Conservation (phyloP, 2,329 filamentous ascomycete genomes). For the Camptophora hylomeconis region DNA sequence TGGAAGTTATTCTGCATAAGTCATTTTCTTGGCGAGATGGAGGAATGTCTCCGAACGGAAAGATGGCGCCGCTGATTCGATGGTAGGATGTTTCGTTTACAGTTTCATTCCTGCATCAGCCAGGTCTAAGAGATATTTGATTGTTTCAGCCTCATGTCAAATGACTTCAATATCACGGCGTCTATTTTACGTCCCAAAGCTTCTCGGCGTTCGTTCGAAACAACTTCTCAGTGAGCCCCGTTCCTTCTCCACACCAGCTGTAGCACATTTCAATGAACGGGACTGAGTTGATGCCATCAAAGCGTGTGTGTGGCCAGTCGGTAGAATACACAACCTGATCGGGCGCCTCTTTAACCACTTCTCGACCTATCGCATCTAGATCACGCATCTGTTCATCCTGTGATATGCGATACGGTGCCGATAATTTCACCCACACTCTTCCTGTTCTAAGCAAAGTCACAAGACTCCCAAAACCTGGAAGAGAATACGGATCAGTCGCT, state of each 20-base stretch:
- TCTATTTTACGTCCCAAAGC: conserved; percentile 27
- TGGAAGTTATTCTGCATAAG: too few relatives aligned
- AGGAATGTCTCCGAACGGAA: too few relatives aligned
- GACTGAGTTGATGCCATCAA: conserved; percentile 42
- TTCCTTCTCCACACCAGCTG: conserved; percentile 31
- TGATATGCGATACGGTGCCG: conserved; percentile 44
- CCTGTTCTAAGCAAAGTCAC: conserved; percentile 31
- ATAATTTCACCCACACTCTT: conserved; percentile 43
- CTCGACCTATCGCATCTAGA: conserved; percentile 35
- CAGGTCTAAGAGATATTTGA: too few relatives aligned
- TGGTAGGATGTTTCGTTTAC: too few relatives aligned
- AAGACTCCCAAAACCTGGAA: conserved; percentile 39
- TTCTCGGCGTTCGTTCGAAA: conserved; percentile 45
- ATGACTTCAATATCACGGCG: conserved; percentile 1
- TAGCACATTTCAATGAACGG: conserved; percentile 43
- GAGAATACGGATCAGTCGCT: conserved; percentile 28
- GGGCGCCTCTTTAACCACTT: conserved; percentile 35
- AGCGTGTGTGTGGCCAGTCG: conserved; percentile 53
- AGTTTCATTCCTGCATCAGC: too few relatives aligned
- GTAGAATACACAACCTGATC: conserved; percentile 44
- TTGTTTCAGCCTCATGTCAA: too few relatives aligned
- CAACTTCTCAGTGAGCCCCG: conserved; percentile 25
- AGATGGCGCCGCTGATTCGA: too few relatives aligned
- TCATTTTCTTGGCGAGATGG: too few relatives aligned
- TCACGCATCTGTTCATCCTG: conserved; percentile 31